Conservation (phyloP, 257 asterid species). For the Solanum chilense region DNA sequence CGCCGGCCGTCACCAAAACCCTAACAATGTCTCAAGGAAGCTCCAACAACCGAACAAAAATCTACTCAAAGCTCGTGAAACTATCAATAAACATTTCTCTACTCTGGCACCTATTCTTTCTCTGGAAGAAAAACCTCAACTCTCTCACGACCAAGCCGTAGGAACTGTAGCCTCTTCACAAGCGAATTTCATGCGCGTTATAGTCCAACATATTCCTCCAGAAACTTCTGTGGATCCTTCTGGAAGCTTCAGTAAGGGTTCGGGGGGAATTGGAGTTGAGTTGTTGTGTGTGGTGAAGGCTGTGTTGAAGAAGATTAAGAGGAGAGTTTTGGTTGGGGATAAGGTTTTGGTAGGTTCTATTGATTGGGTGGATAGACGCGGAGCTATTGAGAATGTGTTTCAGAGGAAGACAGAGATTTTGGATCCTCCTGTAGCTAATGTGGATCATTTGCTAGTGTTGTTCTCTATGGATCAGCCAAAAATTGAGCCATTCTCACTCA, state of each 20-base stretch:
- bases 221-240: not conserved
- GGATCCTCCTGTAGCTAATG: slow-evolving; percentile 95
- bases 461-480: slow-evolving; percentile 83
- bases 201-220: slow-evolving; percentile 37
- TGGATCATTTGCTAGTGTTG: slow-evolving; percentile 71
- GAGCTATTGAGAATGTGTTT: slow-evolving; percentile 87
- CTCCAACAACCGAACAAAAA: slow-evolving; percentile 49
- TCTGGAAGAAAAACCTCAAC: slow-evolving; percentile 31
- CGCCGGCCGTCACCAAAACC: slow-evolving; percentile 20
- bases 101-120: slow-evolving; percentile 61
- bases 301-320: slow-evolving; percentile 79
- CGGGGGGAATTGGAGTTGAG: slow-evolving; percentile 43
- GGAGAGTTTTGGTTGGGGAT: slow-evolving; percentile 93
- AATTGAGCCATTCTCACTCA: slow-evolving; percentile 57
- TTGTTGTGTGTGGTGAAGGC: slow-evolving; percentile 86
- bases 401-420: slow-evolving; percentile 55
- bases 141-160: slow-evolving; percentile 60
- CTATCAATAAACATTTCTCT: slow-evolving; percentile 41
- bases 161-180: slow-evolving; percentile 84
- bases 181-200: slow-evolving; percentile 96
- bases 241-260: not conserved
- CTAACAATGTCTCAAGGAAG: slow-evolving; percentile 37
- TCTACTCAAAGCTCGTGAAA: slow-evolving; percentile 64
- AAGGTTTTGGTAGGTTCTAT: slow-evolving; percentile 75
- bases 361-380: slow-evolving; percentile 87